Base-by-base conservation (phyloP, 371 early-diverging fungal species). In the Choanephora cucurbitarum region DNA sequence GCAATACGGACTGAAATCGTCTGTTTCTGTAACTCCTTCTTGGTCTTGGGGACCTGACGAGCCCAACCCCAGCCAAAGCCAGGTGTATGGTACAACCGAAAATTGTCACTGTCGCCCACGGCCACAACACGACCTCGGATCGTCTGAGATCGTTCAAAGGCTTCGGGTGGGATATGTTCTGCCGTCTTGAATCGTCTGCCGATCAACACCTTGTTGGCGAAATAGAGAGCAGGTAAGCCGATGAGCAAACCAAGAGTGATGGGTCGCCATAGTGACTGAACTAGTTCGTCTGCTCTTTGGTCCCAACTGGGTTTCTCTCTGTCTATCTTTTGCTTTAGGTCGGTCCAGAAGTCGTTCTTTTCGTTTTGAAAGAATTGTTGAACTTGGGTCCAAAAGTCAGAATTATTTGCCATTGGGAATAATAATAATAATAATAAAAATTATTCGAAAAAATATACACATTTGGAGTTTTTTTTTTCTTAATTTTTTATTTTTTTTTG, bases 1-100 rank as follows among this genome's bases (percentile, higher is more conserved):
- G 89, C 89, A 15, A 92, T 55, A 31, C 92, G 83, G 17, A 91
- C 72, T 17, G 77, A 73, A 7, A 89, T 73, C 8, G 87, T 87
- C 52, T 83, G 74, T 17, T 83, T 70, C 60, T 72, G 74, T n/a
- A 86, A 66, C 13, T 79, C 84, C 57, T 82, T 81, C 23, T 61
- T 54, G 0, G 58, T 62, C 5, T 60, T 70, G 5, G 85, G 85
- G 13, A 83, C 68, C 32, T 67, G 60, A 37, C 85, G 50, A 3
- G 70, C 47, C 80, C 81, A 81, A 1, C 80, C 80, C 83, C 83
- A 82, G 0, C 85, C 85, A 31, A 75, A 68, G 5, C 82, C 82
- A 13, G 86, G 83, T 0, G 83, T 81, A 68, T 85, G 86, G 50
- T 81, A 85, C 9, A 85, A 54, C 33, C 86, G 62, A 55, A 85